A percentile compares a stretch with the other conserved stretches of the same genome.
phyloP scores from a whole-genome alignment of 1,284 basidiomycete genomes.

The Ganoderma leucocontextum region DNA sequence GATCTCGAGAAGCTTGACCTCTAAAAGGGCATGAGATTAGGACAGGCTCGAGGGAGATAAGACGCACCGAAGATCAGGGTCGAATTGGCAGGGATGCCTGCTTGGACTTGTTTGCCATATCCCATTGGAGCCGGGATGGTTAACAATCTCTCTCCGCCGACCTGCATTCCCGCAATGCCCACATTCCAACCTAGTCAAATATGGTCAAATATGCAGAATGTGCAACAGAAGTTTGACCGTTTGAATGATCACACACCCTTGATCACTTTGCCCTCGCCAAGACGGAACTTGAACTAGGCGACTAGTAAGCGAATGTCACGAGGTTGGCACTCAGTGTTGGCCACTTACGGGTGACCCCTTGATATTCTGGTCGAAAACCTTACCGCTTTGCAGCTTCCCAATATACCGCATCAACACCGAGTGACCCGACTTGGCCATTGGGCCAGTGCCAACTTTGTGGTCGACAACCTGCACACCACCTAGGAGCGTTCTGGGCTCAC shows the following conservation, averaged over 20 bases:
- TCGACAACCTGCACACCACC: conserved; percentile 87
- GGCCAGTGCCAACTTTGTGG: conserved; percentile 81
- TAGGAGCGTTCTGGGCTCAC: conserved; percentile 58
- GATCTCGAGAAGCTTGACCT: conserved; percentile 77
- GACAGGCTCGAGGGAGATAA: conserved; percentile 4
- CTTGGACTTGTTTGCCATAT: conserved; percentile 68
- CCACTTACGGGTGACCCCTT: conserved; percentile 83
- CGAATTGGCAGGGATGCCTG: conserved; percentile 71
- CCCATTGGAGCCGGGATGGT: conserved; percentile 77
- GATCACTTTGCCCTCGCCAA: conserved; percentile 93
- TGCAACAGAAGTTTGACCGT: background rate
- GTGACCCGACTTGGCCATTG: conserved; percentile 87
- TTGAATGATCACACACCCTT: conserved; percentile 62
- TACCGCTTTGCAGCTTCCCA: conserved; percentile 88
- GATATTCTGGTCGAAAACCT: conserved; percentile 89
- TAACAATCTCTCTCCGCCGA: conserved; percentile 89
- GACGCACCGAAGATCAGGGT: conserved; percentile 77
- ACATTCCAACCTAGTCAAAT: conserved; percentile 81
- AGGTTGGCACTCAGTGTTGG: conserved; percentile 8
- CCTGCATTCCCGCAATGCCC: conserved; percentile 91
- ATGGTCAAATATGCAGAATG: background rate
- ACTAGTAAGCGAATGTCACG: background rate
- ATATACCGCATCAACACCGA: conserved; percentile 89
- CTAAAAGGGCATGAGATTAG: conserved; percentile 49
- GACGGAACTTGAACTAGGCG: conserved; percentile 80